These are phyloP conservation scores for Mucor circinelloides DNA, from an alignment of 371 early-diverging fungal genomes.

Conservation along the genomic window DNA sequence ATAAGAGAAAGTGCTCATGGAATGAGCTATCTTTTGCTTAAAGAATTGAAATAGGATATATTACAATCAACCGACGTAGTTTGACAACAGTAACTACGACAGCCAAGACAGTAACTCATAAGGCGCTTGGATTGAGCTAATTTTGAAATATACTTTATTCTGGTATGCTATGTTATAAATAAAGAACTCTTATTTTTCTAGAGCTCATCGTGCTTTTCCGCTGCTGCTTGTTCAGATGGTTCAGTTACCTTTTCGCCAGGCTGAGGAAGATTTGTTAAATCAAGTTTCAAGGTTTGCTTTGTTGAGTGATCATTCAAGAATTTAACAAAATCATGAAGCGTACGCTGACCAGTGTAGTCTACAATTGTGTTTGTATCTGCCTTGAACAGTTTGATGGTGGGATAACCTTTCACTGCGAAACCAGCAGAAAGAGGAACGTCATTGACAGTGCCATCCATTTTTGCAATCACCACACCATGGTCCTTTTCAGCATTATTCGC, in stretches of 20 bases:
- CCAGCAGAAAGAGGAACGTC: slow-evolving; percentile 73
- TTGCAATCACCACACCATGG: slow-evolving; percentile 74
- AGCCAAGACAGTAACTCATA: background rate
- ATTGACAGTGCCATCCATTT: slow-evolving; percentile 91
- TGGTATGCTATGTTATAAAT: background rate
- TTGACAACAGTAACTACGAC: background rate
- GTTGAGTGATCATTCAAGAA: slow-evolving; percentile 58
- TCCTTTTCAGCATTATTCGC: slow-evolving; percentile 26
- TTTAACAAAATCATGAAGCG: slow-evolving; percentile 64
- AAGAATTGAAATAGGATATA: background rate
- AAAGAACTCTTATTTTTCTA: background rate
- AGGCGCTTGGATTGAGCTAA: background rate
- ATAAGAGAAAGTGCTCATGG: background rate
- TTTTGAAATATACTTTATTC: background rate
- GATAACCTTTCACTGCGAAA: slow-evolving; percentile 82
- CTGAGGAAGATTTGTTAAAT: background rate
- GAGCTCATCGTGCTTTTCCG: slow-evolving; percentile 3
- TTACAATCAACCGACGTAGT: background rate
- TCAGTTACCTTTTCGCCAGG: background rate
- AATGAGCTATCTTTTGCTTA: background rate
- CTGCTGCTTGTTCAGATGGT: background rate
- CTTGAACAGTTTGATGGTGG: slow-evolving; percentile 87
- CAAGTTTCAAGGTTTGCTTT: slow-evolving; percentile 4
- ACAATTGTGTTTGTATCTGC: slow-evolving; percentile 71
- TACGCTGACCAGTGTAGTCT: slow-evolving; percentile 79